A percentile compares a stretch with the other conserved stretches of the same genome.
Evolutionary conservation across 441 rosid species (phyloP).

Genomic region (Erodium chrysanthum): DNA sequence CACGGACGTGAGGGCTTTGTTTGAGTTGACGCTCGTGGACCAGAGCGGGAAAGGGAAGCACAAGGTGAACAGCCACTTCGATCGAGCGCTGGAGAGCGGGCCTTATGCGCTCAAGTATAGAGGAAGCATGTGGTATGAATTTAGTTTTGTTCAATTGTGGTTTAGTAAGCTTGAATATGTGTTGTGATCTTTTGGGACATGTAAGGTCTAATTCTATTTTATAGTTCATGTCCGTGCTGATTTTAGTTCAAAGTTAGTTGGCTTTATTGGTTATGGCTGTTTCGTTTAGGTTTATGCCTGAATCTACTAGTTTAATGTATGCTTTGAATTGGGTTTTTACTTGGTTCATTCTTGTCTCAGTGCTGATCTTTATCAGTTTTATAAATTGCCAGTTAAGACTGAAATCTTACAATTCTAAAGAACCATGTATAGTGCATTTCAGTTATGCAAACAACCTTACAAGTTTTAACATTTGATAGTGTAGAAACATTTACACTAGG

Average conservation of each 20-base stretch:
- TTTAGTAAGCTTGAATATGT: not conserved
- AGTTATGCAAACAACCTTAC: not conserved
- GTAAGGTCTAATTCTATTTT: not conserved
- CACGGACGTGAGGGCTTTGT: constrained; percentile 81
- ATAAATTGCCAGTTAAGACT: no score
- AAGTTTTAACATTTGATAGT: no score
- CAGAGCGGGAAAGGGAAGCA: constrained; percentile 86
- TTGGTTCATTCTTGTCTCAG: no score
- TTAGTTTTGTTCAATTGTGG: not conserved
- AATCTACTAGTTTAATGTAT: no score
- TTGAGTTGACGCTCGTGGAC: constrained; percentile 80
- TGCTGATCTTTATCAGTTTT: no score
- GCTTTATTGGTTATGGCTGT: not conserved
- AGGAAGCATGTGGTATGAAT: constrained; percentile 83
- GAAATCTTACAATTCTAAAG: not conserved
- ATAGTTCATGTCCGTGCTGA: no score
- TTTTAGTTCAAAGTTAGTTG: no score
- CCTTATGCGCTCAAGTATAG: constrained; percentile 89
- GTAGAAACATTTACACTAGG: not conserved
- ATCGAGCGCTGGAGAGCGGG: constrained; percentile 81
- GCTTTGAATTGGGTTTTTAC: not conserved
- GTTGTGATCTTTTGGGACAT: not conserved
- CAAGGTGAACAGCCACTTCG: constrained; percentile 93
- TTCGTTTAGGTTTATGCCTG: not conserved
- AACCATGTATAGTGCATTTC: not conserved